A percentile compares a stretch with the other conserved stretches of the same genome.
Conservation (phyloP, 2,329 filamentous ascomycete species). For the Davidsoniella neocaledoniae region DNA sequence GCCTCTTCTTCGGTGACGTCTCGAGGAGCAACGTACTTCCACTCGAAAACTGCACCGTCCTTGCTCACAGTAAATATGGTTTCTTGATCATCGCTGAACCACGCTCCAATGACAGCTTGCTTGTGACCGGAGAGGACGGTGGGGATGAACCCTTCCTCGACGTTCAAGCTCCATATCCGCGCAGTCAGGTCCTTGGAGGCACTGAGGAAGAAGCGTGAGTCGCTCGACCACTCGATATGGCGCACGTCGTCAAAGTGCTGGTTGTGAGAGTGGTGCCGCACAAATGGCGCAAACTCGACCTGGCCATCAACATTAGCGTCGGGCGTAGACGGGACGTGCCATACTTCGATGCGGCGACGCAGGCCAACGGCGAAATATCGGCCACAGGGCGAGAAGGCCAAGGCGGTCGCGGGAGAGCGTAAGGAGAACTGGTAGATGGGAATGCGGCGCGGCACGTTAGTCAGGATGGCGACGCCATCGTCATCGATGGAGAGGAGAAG, state of each 20-base stretch:
- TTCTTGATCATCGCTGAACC: conserved; percentile 90
- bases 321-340: conserved; percentile 85
- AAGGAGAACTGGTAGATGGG: conserved; percentile 94
- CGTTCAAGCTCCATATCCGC: conserved; percentile 83
- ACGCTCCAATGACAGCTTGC: conserved; percentile 82
- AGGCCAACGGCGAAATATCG: conserved; percentile 79
- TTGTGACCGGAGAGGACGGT: conserved; percentile 84
- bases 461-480: conserved; percentile 83
- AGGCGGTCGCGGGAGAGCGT: conserved; percentile 60
- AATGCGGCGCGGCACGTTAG: conserved; percentile 72
- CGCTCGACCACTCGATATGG: conserved; percentile 85
- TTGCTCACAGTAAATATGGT: conserved; percentile 92
- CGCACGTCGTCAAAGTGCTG: conserved; percentile 80
- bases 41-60: conserved; percentile 90
- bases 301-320: conserved; percentile 64
- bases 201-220: conserved; percentile 88
- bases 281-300: conserved; percentile 88
- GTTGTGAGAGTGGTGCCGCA: conserved; percentile 68
- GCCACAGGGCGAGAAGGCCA: conserved; percentile 83
- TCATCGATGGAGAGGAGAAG: conserved; percentile 86
- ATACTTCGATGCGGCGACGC: conserved; percentile 79
- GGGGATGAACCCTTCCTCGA: conserved; percentile 73
- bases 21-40: conserved; percentile 54
- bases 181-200: conserved; percentile 84
- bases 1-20: conserved; percentile 37